Evolutionary conservation across 306 rosid species (phyloP).

Genomic region (Inga laurina): DNA sequence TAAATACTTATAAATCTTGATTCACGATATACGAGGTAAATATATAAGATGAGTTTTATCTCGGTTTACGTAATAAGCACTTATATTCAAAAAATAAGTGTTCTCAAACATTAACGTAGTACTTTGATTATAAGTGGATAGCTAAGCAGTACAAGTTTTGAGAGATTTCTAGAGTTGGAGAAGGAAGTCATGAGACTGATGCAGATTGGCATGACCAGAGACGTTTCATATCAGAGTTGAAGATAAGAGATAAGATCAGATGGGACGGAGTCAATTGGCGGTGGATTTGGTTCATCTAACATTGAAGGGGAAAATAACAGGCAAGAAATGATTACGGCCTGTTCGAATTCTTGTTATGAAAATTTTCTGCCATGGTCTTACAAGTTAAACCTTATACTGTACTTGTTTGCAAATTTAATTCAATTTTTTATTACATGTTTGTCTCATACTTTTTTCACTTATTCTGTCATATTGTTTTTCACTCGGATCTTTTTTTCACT

Average conservation of each 20-base stretch:
- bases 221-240: not conserved
- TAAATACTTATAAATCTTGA: too few relatives aligned
- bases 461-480: too few relatives aligned
- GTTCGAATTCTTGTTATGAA: not conserved
- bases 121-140: not conserved
- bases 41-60: too few relatives aligned
- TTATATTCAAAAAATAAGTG: too few relatives aligned
- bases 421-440: too few relatives aligned
- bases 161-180: not conserved
- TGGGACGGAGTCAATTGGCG: not conserved
- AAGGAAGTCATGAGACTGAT: slow-evolving; percentile 5
- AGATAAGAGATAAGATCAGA: not conserved
- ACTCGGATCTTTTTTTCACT: too few relatives aligned
- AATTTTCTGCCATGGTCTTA: not conserved
- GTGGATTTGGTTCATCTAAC: slow-evolving; percentile 1
- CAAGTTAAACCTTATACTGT: too few relatives aligned
- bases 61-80: too few relatives aligned
- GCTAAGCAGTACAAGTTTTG: not conserved
- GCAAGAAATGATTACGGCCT: not conserved
- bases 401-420: too few relatives aligned
- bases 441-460: too few relatives aligned
- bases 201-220: not conserved
- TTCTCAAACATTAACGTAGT: too few relatives aligned
- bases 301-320: not conserved
- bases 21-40: too few relatives aligned